Base-by-base conservation (phyloP, 2,329 filamentous ascomycete genomes). In the Epichloe baconii region DNA sequence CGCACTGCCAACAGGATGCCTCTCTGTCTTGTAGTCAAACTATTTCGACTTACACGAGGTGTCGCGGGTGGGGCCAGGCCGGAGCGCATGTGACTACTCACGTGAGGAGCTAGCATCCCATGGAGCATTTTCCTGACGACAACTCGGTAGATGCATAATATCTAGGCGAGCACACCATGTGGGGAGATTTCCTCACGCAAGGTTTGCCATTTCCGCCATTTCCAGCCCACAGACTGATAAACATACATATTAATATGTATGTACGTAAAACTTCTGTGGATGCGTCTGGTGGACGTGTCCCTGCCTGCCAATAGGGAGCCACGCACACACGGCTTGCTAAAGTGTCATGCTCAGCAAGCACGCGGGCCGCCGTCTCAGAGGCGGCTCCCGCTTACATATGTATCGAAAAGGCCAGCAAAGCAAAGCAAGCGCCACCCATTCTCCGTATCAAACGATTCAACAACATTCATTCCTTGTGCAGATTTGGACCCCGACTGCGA, bases 321-420 rank as follows among this genome's bases (percentile, higher is more conserved):
- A 34, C 36, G 35, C 35, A 38, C 19, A 23, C 34, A 17, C 14
- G 23, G 15, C 23, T 44, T 4, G 3, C 21, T 26, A 4, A 4
- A 23, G 21, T 23, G 21, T 23, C 23, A 23, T 23, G 23, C 23
- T 23, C 23, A 23, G 23, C 23, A 23, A 23, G 12, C 26, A 5
- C 23, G 17, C 21, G 12, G 41, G 15, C 41, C 21, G 21, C 21
- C 41, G 41, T 42, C 40, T 5, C 37, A 37, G 40, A 36, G 26
- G 17, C 17, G n/a, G 35, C 45, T 8, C n/a, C 17, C 40, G 12
- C 12, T 15, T 5, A 37, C 26, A 21, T 31, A 7, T 26, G 23
- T 26, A 36, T 49, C 51, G 47, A 57, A 57, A 56, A 57, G 55
- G 55, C 55, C 52, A 56, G 52, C 55, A 50, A 56, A 52, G 53